Base-by-base conservation (phyloP, 1,284 basidiomycete species). In the Malassezia sympodialis region DNA sequence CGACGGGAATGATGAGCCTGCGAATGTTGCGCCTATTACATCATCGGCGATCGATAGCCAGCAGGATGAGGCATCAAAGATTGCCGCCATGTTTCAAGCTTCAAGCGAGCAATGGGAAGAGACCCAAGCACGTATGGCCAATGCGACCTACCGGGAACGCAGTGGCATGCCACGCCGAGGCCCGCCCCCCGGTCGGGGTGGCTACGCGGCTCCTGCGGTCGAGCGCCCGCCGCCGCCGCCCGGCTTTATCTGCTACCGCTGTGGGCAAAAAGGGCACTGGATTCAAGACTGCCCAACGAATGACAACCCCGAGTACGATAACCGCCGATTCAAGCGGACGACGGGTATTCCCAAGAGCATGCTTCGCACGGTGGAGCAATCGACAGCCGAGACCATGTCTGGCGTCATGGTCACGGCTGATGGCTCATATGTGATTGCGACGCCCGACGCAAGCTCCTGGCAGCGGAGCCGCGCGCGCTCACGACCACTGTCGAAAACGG, bases 241-340 rank as follows among this genome's bases (percentile, higher is more conserved):
- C n/a, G 94, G 91, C 52, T 99, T 98, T 78, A 90, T 98, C n/a
- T 98, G 94, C 75, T 96, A 96, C 76, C 84, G 94, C 35, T 99
- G 94, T 77, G 91, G 91, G 39, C 87, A 94, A 77, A 94, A 96
- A 45, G 72, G 72, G 8, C 94, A 99, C 72, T 98, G 94, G 94
- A 99, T 99, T 63, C 93, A 99, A 75, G 89, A 94, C 63, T 99
- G 94, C 73, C 94, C 94, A 0, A 94, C 90, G 3, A 96, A 96
- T 74, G 90, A 88, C 66, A 89, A 98, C 75, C 85, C 88, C 32
- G 88, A 91, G 31, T 94, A 85, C 63, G 89, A 94, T 76, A 88
- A 96, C 68, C 81, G 87, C 57, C 84, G 91, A 27, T 91, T 96
- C 75, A 96, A 96, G 75, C 83, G 94, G 50, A 96, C 94, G 2